Conservation (phyloP, 2,329 filamentous ascomycete genomes). For the Scytalidium sp. region DNA sequence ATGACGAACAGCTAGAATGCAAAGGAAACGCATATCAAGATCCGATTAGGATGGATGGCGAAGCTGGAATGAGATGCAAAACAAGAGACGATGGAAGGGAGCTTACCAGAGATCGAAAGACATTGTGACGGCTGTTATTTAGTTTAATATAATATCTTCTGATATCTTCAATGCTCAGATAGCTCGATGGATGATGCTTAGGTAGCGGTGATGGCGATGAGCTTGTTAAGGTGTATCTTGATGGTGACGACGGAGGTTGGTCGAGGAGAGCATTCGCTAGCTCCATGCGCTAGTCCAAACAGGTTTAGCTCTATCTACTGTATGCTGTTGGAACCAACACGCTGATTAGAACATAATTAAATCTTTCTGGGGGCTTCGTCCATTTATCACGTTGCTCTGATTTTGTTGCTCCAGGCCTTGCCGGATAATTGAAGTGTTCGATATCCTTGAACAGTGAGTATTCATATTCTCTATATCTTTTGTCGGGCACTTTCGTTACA, state of each 20-base stretch:
- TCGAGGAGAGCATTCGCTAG: not conserved
- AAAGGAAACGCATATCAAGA: slow-evolving; percentile 18
- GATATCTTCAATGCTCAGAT: not conserved
- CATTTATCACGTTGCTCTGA: too few species aligned
- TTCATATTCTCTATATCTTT: too few species aligned
- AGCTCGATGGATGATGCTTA: slow-evolving; percentile 4
- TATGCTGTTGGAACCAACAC: not conserved
- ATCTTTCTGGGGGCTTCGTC: too few species aligned
- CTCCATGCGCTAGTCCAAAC: not conserved
- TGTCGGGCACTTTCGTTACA: too few species aligned
- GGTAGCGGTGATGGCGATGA: slow-evolving; percentile 13
- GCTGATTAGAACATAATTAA: too few species aligned
- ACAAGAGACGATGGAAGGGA: slow-evolving; percentile 23
- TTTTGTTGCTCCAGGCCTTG: too few species aligned
- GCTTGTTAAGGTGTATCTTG: slow-evolving; percentile 6
- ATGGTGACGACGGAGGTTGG: not conserved
- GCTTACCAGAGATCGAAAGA: slow-evolving; percentile 79
- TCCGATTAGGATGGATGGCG: slow-evolving; percentile 10
- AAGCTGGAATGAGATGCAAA: slow-evolving; percentile 24
- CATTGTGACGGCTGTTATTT: slow-evolving; percentile 57
- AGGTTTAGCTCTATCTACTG: not conserved
- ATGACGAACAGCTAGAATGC: not conserved
- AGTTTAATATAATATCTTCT: slow-evolving; percentile 8
- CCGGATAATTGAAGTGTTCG: too few species aligned
- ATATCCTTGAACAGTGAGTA: too few species aligned